Evolutionary conservation across 257 asterid genomes (phyloP).

Genomic region (Apocynum venetum): DNA sequence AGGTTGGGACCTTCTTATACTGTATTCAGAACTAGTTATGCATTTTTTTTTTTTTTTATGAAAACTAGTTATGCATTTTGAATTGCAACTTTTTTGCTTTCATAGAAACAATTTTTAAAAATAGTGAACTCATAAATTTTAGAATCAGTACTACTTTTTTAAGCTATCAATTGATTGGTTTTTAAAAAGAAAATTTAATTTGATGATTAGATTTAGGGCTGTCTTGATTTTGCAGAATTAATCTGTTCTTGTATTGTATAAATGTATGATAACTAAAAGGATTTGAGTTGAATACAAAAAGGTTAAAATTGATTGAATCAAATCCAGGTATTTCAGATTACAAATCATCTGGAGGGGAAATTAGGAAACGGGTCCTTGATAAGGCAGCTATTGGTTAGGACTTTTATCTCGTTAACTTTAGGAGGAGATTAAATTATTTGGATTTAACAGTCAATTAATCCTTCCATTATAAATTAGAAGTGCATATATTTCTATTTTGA

Average conservation of each 20-base stretch:
- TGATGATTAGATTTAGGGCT: not conserved
- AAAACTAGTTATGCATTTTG: too few species aligned
- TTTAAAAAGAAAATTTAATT: too few species aligned
- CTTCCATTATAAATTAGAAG: not conserved
- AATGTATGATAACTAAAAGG: not conserved
- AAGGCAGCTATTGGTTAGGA: not conserved
- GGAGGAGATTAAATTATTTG: not conserved
- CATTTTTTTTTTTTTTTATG: not conserved
- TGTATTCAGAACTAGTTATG: not conserved
- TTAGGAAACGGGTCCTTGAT: not conserved
- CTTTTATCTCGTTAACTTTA: not conserved
- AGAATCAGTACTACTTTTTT: too few species aligned
- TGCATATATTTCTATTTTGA: not conserved
- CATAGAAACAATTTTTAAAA: too few species aligned
- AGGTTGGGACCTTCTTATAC: slow-evolving; percentile 23
- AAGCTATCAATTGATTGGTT: too few species aligned
- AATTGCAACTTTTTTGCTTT: too few species aligned
- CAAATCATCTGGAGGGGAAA: not conserved
- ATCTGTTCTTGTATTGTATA: too few species aligned
- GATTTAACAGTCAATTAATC: not conserved
- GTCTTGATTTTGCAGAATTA: not conserved
- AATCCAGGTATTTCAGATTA: not conserved
- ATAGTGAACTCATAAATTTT: too few species aligned
- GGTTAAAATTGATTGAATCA: not conserved
- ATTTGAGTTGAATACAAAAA: not conserved